phyloP scores from a whole-genome alignment of 805 yeast species.

The Ogataea ramenticola region DNA sequence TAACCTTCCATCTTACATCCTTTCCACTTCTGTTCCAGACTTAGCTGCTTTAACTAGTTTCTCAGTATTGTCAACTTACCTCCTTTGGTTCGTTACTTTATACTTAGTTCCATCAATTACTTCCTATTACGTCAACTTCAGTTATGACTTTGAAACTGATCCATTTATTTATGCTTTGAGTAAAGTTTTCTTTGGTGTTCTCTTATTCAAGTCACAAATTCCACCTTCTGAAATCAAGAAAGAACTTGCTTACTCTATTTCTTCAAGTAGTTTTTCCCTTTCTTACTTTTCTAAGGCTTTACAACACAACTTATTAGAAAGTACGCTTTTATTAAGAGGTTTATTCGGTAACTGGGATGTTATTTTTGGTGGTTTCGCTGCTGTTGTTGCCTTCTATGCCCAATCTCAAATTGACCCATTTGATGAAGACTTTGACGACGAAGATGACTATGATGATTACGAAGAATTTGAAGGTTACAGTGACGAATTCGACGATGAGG shows the following conservation, averaged over 20 bases:
- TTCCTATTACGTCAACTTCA: constrained; percentile 48
- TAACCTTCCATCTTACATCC: constrained; percentile 16
- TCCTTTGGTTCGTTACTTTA: constrained; percentile 35
- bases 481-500: background rate
- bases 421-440: constrained; percentile 1
- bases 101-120: constrained; percentile 32
- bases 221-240: constrained; percentile 16
- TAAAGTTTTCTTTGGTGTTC: constrained; percentile 34
- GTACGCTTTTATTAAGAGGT: constrained; percentile 32
- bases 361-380: constrained; percentile 37
- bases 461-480: background rate
- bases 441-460: background rate
- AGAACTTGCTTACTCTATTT: constrained; percentile 24
- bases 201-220: constrained; percentile 25
- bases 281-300: constrained; percentile 10
- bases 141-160: constrained; percentile 42
- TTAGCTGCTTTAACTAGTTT: constrained; percentile 25
- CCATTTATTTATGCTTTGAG: constrained; percentile 43
- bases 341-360: constrained; percentile 41
- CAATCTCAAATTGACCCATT: constrained; percentile 23
- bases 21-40: constrained; percentile 27
- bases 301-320: constrained; percentile 19
- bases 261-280: constrained; percentile 21
- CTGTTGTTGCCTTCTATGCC: constrained; percentile 43
- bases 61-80: constrained; percentile 25